phyloP scores from a whole-genome alignment of 148 eudicot species.

The Camellia sinensis region DNA sequence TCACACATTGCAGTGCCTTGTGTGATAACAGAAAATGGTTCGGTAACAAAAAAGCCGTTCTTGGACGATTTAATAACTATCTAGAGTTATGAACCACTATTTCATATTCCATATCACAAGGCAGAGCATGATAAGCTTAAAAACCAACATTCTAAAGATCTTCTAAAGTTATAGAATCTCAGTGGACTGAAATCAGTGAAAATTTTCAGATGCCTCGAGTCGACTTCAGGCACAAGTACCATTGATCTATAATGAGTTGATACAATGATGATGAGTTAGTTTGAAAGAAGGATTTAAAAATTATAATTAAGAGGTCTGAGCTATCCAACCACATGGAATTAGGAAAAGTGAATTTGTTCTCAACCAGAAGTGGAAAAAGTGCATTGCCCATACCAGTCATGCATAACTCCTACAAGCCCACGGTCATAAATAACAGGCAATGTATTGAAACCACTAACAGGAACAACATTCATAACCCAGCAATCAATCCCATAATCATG shows the following conservation, averaged over 20 bases:
- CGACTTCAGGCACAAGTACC: too few relatives aligned
- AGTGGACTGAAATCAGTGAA: neutral
- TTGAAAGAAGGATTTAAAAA: neutral
- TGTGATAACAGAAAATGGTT: too few relatives aligned
- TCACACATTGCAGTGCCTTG: too few relatives aligned
- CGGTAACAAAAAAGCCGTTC: too few relatives aligned
- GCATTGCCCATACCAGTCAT: constrained; percentile 59
- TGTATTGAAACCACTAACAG: constrained; percentile 61
- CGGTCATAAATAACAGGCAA: constrained; percentile 81
- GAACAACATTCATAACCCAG: constrained; percentile 90
- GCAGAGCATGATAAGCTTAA: too few relatives aligned
- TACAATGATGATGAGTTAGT: neutral
- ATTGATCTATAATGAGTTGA: too few relatives aligned
- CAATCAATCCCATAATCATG: constrained; percentile 41
- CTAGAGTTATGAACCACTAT: too few relatives aligned
- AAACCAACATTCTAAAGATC: too few relatives aligned
- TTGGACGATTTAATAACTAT: too few relatives aligned
- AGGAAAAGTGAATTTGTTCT: too few relatives aligned
- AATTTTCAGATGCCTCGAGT: too few relatives aligned
- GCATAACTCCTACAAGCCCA: constrained; percentile 77
- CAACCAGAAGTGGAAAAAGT: neutral
- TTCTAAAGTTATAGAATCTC: neutral
- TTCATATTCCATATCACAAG: too few relatives aligned
- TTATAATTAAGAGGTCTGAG: neutral
- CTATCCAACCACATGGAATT: neutral